Conservation (phyloP, 305 asterid species). For the Nicotiana rustica region DNA sequence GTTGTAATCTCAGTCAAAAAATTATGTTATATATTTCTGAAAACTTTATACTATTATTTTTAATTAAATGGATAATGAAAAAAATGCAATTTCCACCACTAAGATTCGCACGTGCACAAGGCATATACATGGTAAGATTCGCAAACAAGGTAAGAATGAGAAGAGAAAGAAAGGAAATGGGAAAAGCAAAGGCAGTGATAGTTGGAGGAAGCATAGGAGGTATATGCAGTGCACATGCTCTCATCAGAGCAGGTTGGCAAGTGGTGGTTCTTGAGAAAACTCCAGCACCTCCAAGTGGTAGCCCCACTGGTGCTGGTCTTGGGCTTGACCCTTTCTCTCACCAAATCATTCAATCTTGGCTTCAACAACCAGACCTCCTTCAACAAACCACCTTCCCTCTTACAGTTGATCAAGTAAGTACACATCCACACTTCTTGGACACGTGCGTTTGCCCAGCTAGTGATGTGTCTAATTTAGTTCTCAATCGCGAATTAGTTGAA, state of each 20-base stretch:
- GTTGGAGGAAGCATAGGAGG: constrained; percentile 97
- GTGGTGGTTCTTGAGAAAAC: constrained; percentile 92
- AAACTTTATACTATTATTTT: background rate
- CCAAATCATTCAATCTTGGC: constrained; percentile 60
- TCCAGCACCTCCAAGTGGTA: constrained; percentile 67
- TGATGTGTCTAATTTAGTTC: constrained; percentile 5
- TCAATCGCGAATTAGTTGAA: background rate
- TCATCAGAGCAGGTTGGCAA: constrained; percentile 78
- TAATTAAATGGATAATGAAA: background rate
- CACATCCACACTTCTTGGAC: background rate
- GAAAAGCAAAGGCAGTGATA: constrained; percentile 71
- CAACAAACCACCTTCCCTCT: constrained; percentile 57
- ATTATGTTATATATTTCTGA: no score
- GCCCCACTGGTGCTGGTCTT: constrained; percentile 89
- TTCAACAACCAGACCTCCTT: constrained; percentile 55
- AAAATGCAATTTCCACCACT: background rate
- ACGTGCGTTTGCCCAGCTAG: background rate
- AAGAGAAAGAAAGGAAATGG: constrained; percentile 39
- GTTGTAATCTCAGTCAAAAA: no score
- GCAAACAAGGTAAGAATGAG: background rate
- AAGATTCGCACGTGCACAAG: background rate
- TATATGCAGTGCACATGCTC: constrained; percentile 76
- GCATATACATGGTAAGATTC: background rate
- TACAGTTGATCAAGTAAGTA: constrained; percentile 71
- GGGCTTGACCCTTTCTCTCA: constrained; percentile 71